Evolutionary conservation across 2,329 filamentous ascomycete genomes (phyloP), one percentile per base, ranked within the genome.

Genomic region (Xylariomycetidae sp.): DNA sequence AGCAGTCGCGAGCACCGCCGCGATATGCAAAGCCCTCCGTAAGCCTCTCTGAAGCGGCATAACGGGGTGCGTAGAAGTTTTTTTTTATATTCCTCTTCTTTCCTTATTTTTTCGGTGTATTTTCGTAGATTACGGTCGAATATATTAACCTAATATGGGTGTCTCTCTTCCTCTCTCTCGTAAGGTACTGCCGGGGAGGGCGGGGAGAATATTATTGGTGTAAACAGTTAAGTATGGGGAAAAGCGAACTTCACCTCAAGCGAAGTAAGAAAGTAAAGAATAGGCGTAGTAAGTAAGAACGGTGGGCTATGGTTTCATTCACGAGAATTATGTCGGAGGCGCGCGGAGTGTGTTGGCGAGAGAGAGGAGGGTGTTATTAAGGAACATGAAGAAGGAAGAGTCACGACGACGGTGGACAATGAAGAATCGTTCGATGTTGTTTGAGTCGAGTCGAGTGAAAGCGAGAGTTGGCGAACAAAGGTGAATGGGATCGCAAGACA

Each of bases 21-120:
- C 56, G 36, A 71, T 53, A 42, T 62, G 45, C 27, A 58, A 48
- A 36, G 57, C 56, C 49, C 57, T 53, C 27, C 60, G 44, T 38
- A 55, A 56, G 38, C 49, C 42, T 37, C 49, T 48, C 33, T 47
- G 37, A 37, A 45, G 50, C 31, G 43, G 40, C 60, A 66, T 56
- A 13, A 13, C 41, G 42, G 30, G 23, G 14, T 30, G 22, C 31
- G 18, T 29, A 38, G 34, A 19, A 10, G n/a, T 37, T 9, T 33
- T 11, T 25, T 10, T 12, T 15, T n/a, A 22, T 23, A 7, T 33
- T 25, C 11, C 16, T 10, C n/a, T 25, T 31, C 10, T 30, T 27
- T 16, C 20, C 8, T 23, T 8, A 23, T 23, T 23, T 23, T 23
- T 23, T n/a, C n/a, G n/a, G n/a, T n/a, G n/a, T n/a, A n/a, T n/a